Evolutionary conservation across 176 grass and related monocot genomes (phyloP), one percentile per base, ranked within the genome.

Genomic region (Bolboschoenus planiculmis): DNA sequence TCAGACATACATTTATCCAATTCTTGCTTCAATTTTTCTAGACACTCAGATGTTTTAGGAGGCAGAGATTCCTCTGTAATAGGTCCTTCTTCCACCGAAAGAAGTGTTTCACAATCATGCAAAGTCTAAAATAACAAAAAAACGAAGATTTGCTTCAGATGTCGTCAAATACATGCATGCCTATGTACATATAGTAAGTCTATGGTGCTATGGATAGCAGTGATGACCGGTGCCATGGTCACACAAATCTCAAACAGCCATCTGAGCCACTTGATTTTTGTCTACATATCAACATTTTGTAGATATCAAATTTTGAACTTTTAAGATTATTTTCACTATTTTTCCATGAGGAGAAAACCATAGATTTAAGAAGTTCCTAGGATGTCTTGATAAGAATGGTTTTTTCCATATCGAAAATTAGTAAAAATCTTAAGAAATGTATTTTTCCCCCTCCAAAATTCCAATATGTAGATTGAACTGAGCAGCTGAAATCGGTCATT

Each of bases 1-100:
- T 98, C 92, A 43, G 90, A 98, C 85, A 98, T 88, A 8, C 92
- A 95, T 27, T 84, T 78, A 71, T 85, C 86, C 65, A 93, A 98
- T 88, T 98, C 92, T 44, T 21, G 27, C 39, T 85, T 84, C 85
- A 98, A 88, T 62, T 95, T 98, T 54, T 82, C 31, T 20, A 95
- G 73, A 61, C 83, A 95, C 20, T 87, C 84, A n/a, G 76, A 58
- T 55, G 78, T 88, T 78, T 85, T 81, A 70, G n/a, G 10, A 84
- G 95, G 92, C 77, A 90, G 87, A 72, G 87, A 84, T 60, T 87
- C 86, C 29, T 82, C 78, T 11, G 24, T 53, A 20, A 31, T 85
- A 34, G 31, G 81, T 82, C 56, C 56, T 83, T 63, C 57, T 90
- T 85, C 79, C 80, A 79, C 60, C 74, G 26, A 82, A 18, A 86